phyloP scores from a whole-genome alignment of 352 stramenopile species.

The Phytophthora fragariaefolia region DNA sequence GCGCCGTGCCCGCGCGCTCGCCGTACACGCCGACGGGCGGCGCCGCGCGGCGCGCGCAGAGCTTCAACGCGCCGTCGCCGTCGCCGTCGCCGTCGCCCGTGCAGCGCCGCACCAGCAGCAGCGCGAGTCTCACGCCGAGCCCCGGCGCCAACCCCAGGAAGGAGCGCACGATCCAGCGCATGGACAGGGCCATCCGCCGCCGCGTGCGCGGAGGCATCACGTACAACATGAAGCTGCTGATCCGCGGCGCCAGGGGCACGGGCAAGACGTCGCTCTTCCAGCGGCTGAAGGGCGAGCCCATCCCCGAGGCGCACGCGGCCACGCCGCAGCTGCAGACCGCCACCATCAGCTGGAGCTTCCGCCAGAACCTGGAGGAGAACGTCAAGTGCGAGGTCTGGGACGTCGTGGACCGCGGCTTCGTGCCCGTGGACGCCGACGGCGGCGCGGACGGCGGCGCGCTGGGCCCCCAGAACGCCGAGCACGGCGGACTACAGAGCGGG shows the following conservation, averaged over 20 bases:
- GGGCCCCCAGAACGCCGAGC: background rate
- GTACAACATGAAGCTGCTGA: constrained; percentile 94
- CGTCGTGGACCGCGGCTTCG: constrained; percentile 87
- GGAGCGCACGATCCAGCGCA: constrained; percentile 77
- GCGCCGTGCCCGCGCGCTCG: constrained; percentile 27
- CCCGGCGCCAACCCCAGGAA: constrained; percentile 35
- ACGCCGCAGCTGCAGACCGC: constrained; percentile 89
- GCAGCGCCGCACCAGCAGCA: constrained; percentile 31
- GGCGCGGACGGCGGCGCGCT: background rate
- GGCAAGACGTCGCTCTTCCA: constrained; percentile 92
- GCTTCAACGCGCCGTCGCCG: constrained; percentile 38
- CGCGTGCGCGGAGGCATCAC: constrained; percentile 82
- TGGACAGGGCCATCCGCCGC: constrained; percentile 83
- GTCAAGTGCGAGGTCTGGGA: constrained; percentile 94
- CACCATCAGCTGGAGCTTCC: constrained; percentile 89
- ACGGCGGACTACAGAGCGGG: constrained; percentile 30
- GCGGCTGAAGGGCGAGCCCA: constrained; percentile 80
- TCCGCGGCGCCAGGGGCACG: constrained; percentile 83
- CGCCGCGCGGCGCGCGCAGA: constrained; percentile 45
- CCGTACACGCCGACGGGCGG: constrained; percentile 39
- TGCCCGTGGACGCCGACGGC: constrained; percentile 16
- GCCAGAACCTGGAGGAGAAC: constrained; percentile 71
- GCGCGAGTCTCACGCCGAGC: constrained; percentile 5
- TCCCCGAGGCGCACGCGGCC: constrained; percentile 68
- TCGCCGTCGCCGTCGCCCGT: constrained; percentile 23